These are phyloP conservation scores for Ceratopteris richardii DNA, from an alignment of 75 land plant species.

Conservation along the genomic window DNA sequence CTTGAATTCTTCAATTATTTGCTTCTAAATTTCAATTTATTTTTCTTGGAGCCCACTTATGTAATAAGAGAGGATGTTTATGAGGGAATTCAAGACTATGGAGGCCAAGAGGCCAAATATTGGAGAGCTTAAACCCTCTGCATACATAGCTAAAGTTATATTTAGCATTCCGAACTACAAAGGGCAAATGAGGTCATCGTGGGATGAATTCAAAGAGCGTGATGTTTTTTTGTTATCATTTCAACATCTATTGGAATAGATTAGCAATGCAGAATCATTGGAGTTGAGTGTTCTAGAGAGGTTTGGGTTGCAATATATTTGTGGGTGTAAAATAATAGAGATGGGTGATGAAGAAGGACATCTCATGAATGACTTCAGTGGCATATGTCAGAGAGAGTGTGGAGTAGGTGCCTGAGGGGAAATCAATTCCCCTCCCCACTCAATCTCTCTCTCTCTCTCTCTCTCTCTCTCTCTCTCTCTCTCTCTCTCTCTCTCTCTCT, in stretches of 20 bases:
- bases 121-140: conserved; percentile 89
- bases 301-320: conserved; percentile 87
- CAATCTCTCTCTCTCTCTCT: too few species aligned
- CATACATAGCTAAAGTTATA: conserved; percentile 72
- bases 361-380: conserved; percentile 97
- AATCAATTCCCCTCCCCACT: too few species aligned
- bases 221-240: conserved; percentile 91
- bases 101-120: conserved; percentile 94
- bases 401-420: too few species aligned
- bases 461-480: too few species aligned
- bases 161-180: conserved; percentile 61
- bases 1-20: conserved; percentile 90
- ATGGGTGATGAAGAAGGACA: conserved; percentile 84
- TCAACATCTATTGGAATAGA: conserved; percentile 70
- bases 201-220: conserved; percentile 97
- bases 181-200: conserved; percentile 72
- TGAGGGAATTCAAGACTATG: conserved; percentile 67
- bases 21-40: conserved; percentile 90
- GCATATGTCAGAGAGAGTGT: too few species aligned
- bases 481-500: too few species aligned
- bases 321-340: conserved; percentile 97
- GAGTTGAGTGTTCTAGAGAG: conserved; percentile 72
- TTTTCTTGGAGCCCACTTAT: conserved; percentile 92
- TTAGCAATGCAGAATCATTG: conserved; percentile 56
- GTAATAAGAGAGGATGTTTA: conserved; percentile 97